Evolutionary conservation across 345 rosid genomes (phyloP).

Genomic region (Theobroma cacao): DNA sequence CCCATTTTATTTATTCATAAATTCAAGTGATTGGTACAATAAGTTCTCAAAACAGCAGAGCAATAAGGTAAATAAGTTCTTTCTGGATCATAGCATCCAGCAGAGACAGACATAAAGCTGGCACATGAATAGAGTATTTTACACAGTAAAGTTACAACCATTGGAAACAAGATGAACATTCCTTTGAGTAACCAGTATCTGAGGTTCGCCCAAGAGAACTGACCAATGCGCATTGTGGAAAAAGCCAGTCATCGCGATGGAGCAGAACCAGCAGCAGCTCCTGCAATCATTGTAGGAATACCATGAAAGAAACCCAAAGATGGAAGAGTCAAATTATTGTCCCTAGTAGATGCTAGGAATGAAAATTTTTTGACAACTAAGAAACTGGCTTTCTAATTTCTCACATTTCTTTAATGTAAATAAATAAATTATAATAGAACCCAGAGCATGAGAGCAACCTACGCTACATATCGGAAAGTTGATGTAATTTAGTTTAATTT

Average conservation of each 20-base stretch:
- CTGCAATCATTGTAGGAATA: not conserved
- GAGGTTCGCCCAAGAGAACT: not conserved
- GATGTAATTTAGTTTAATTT: not conserved
- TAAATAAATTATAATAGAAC: not conserved
- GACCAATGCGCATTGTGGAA: not conserved
- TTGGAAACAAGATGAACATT: not conserved
- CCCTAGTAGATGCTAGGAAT: not conserved
- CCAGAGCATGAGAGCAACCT: not conserved
- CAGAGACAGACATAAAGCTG: not conserved
- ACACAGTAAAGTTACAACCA: not conserved
- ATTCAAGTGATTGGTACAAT: not conserved
- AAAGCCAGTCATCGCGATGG: not conserved
- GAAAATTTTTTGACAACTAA: not conserved
- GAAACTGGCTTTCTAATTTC: not conserved
- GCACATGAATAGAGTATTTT: not conserved
- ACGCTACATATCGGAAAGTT: not conserved
- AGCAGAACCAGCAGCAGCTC: not conserved
- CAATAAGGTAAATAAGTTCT: not conserved
- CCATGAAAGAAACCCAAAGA: not conserved
- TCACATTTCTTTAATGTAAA: not conserved
- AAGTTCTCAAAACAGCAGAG: not conserved
- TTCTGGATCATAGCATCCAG: not conserved
- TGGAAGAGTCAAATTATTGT: not conserved
- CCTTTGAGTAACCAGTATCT: not conserved
- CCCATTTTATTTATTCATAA: not conserved